A percentile compares a stretch with the other conserved stretches of the same genome.
These are phyloP conservation scores for Mycena rebaudengoi DNA, from an alignment of 768 basidiomycete genomes.

Conservation along the genomic window DNA sequence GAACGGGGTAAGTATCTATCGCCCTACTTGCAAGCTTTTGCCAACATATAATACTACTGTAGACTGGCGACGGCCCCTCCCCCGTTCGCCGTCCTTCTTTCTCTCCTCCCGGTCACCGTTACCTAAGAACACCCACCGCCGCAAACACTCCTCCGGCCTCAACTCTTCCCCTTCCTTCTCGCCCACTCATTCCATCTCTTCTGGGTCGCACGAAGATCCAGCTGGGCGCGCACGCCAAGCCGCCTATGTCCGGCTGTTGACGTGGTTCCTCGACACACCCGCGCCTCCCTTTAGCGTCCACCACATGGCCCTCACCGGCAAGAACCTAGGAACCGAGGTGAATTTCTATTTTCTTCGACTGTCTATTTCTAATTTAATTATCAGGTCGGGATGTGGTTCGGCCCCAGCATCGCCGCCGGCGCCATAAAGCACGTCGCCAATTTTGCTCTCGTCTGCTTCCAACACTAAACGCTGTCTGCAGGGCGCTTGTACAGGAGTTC, in stretches of 20 bases:
- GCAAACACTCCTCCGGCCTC: constrained; percentile 44
- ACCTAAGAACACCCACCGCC: constrained; percentile 26
- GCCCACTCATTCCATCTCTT: constrained; percentile 16
- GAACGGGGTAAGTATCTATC: constrained; percentile 48
- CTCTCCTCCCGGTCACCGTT: constrained; percentile 19
- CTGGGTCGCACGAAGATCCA: constrained; percentile 27
- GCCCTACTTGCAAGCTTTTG: constrained; percentile 30
- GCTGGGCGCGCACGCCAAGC: not conserved
- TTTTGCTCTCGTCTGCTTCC: not conserved
- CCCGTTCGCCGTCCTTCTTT: constrained; percentile 26
- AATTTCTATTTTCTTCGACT: no score
- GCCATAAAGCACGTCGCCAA: not conserved
- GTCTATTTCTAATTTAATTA: no score
- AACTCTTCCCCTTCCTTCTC: constrained; percentile 59
- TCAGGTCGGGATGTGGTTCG: not conserved
- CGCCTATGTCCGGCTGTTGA: constrained; percentile 47
- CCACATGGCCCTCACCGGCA: not conserved
- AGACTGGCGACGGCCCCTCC: constrained; percentile 88
- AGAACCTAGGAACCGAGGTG: constrained; percentile 86
- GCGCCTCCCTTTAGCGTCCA: not conserved
- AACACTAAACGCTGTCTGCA: constrained; percentile 35
- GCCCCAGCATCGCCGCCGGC: not conserved
- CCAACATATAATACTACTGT: not conserved
- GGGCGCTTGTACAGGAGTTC: constrained; percentile 80
- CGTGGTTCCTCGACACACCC: not conserved